Conservation (phyloP, 257 asterid species). For the Fraxinus quadrangulata region DNA sequence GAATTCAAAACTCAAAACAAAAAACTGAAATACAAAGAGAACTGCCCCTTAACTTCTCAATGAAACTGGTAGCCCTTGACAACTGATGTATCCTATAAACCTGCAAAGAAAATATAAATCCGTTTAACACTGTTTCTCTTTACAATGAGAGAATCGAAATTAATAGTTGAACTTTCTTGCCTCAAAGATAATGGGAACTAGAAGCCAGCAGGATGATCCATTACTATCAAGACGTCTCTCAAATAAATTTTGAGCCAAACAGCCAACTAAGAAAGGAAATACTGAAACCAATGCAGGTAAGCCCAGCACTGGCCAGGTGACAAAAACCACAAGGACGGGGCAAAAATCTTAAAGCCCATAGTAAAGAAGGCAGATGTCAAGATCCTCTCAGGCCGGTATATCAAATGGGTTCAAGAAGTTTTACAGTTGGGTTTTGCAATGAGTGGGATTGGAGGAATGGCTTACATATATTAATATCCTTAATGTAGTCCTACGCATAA, state of each 20-base stretch:
- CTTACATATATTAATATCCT: neutral
- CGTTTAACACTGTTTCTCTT: constrained; percentile 3
- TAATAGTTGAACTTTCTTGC: constrained; percentile 32
- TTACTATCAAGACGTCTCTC: constrained; percentile 52
- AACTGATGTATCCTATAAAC: constrained; percentile 87
- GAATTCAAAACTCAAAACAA: no score
- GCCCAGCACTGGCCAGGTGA: constrained; percentile 80
- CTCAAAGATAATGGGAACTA: constrained; percentile 87
- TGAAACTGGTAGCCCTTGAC: constrained; percentile 63
- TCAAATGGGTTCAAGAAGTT: no score
- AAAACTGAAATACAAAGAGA: no score
- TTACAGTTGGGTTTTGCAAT: neutral
- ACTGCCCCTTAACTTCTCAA: no score
- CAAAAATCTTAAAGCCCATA: constrained; percentile 67
- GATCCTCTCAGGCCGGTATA: constrained; percentile 79
- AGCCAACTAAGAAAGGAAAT: constrained; percentile 65
- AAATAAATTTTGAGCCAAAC: constrained; percentile 61
- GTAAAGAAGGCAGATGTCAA: constrained; percentile 55
- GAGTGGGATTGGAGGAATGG: neutral
- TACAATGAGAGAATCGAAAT: neutral
- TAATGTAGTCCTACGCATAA: no score
- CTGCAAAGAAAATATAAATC: constrained; percentile 39
- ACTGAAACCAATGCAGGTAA: constrained; percentile 68
- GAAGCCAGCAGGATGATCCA: constrained; percentile 87
- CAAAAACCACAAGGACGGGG: constrained; percentile 66